Conservation (phyloP, 148 eudicot species). For the Rhododendron vialii region DNA sequence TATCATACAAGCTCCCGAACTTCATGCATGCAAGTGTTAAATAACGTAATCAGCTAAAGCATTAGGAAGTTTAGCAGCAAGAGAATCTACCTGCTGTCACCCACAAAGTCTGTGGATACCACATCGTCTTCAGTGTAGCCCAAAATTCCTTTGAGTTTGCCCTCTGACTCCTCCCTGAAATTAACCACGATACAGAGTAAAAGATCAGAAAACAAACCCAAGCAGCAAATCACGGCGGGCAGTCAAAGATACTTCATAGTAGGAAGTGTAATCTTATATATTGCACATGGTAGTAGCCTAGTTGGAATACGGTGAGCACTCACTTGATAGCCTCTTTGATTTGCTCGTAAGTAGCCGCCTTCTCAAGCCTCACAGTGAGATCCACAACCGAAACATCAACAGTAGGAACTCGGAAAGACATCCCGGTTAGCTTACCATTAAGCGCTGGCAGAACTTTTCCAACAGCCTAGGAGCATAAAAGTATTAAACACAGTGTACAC, state of each 20-base stretch:
- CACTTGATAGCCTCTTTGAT: slow-evolving; percentile 70
- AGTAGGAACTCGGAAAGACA: slow-evolving; percentile 73
- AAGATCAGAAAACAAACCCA: neutral
- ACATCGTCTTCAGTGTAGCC: slow-evolving; percentile 75
- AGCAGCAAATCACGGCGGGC: neutral
- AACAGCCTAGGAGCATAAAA: slow-evolving; percentile 41
- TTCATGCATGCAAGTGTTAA: neutral
- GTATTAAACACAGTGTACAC: neutral
- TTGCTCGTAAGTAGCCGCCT: slow-evolving; percentile 48
- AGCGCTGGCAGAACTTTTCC: slow-evolving; percentile 66
- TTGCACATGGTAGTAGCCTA: neutral
- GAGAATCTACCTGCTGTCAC: slow-evolving; percentile 44
- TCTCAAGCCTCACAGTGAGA: slow-evolving; percentile 67
- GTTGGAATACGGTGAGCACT: neutral
- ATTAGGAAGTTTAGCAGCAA: neutral
- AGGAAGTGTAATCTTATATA: neutral
- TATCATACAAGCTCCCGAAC: neutral
- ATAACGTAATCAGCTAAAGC: neutral
- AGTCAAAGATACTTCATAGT: neutral
- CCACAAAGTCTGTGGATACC: slow-evolving; percentile 61
- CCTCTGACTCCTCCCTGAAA: slow-evolving; percentile 63
- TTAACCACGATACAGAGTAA: neutral
- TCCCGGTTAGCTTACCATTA: slow-evolving; percentile 73
- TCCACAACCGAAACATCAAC: slow-evolving; percentile 76
- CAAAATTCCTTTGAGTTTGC: slow-evolving; percentile 57